These are phyloP conservation scores for Aspergillus fructus DNA, from an alignment of 2,329 filamentous ascomycete genomes.

Conservation along the genomic window DNA sequence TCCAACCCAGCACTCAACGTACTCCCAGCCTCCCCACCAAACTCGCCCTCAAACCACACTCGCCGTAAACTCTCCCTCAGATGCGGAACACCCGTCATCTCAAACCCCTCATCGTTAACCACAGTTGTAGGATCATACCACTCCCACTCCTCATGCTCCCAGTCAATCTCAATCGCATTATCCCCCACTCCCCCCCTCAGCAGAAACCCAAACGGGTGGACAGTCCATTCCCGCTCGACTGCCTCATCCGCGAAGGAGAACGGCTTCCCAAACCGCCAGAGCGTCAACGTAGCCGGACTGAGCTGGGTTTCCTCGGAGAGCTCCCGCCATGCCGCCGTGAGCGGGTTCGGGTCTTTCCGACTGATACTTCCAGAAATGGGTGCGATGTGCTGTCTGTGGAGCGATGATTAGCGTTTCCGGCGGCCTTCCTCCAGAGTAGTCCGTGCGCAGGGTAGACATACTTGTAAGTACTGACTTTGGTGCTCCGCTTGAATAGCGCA, in stretches of 20 bases:
- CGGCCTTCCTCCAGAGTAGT: too few species aligned
- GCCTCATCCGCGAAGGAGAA: constrained; percentile 57
- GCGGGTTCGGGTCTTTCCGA: constrained; percentile 50
- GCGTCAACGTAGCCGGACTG: constrained; percentile 45
- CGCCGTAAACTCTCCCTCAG: constrained; percentile 58
- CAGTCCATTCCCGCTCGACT: constrained; percentile 59
- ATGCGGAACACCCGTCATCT: constrained; percentile 53
- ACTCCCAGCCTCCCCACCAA: constrained; percentile 47
- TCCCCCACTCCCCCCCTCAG: constrained; percentile 42
- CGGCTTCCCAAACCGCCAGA: constrained; percentile 59
- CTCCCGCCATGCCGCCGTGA: constrained; percentile 62
- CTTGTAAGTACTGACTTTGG: constrained; percentile 60
- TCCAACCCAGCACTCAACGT: constrained; percentile 50
- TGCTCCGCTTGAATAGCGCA: constrained; percentile 63
- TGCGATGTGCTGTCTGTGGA: constrained; percentile 51
- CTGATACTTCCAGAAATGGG: constrained; percentile 65
- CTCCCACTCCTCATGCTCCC: constrained; percentile 60
- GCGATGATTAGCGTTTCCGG: not conserved
- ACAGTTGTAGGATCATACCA: constrained; percentile 58
- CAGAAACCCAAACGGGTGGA: constrained; percentile 60
- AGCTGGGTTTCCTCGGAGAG: constrained; percentile 63
- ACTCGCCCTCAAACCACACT: constrained; percentile 59
- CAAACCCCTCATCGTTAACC: constrained; percentile 46
- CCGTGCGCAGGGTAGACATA: constrained; percentile 27
- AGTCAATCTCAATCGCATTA: constrained; percentile 55